Percentiles rank a stretch among this genome's conserved stretches.
Conservation (phyloP, 2,329 filamentous ascomycete species). For the Cladosporium velox region DNA sequence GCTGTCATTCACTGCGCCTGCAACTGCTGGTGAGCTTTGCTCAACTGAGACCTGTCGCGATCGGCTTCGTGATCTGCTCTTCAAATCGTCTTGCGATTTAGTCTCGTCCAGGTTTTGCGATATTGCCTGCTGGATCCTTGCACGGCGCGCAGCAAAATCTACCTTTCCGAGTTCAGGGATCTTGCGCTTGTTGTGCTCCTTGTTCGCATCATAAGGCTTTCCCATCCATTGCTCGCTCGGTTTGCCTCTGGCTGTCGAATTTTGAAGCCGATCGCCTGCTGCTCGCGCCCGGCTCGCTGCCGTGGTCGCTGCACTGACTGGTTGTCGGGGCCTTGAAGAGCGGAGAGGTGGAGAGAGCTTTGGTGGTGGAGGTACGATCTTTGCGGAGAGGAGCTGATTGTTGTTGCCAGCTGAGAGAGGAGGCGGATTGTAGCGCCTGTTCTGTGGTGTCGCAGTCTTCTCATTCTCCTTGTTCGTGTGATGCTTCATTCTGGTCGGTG, state of each 20-base stretch:
- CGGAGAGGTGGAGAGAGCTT: conserved; percentile 77
- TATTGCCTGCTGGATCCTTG: conserved; percentile 81
- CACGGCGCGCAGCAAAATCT: conserved; percentile 79
- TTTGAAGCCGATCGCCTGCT: conserved; percentile 38
- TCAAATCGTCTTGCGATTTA: conserved; percentile 24
- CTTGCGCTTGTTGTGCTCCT: conserved; percentile 41
- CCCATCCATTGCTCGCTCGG: conserved; percentile 62
- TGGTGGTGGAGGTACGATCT: conserved; percentile 68
- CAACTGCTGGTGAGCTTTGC: conserved; percentile 46
- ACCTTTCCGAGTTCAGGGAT: conserved; percentile 71
- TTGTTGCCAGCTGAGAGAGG: conserved; percentile 30
- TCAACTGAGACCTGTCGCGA: conserved; percentile 24
- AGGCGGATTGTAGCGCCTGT: conserved; percentile 40
- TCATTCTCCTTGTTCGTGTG: conserved; percentile 33
- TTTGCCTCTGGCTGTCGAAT: conserved; percentile 34
- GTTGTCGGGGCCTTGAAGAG: conserved; percentile 78
- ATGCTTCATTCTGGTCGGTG: conserved; percentile 31
- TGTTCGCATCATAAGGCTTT: conserved; percentile 78
- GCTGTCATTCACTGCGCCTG: conserved; percentile 21
- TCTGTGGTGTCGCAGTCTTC: conserved; percentile 29
- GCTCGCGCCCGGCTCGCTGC: conserved; percentile 68
- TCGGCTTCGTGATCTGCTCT: conserved; percentile 22
- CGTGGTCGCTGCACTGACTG: conserved; percentile 74
- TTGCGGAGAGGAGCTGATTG: conserved; percentile 61
- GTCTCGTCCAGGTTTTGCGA: conserved; percentile 77